Percentiles rank a stretch among this genome's conserved stretches.
These are phyloP conservation scores for Mycena sanguinolenta DNA, from an alignment of 768 basidiomycete species.

Conservation along the genomic window DNA sequence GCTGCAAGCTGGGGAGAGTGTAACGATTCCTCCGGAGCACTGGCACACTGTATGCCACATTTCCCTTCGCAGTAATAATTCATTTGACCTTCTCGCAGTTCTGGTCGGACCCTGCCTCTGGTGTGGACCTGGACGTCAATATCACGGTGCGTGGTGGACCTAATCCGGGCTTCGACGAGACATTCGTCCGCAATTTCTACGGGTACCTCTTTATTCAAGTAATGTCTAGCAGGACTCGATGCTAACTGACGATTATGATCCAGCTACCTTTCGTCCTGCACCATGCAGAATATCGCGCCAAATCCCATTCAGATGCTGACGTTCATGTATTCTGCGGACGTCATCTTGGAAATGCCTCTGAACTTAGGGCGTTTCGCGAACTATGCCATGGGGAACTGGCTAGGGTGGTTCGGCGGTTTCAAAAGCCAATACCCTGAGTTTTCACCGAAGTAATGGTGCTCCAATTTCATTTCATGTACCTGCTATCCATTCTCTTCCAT, in stretches of 20 bases:
- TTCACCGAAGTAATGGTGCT: constrained; percentile 9
- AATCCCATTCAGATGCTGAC: constrained; percentile 45
- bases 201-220: constrained; percentile 25
- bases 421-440: constrained; percentile 41
- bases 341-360: constrained; percentile 43
- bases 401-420: constrained; percentile 42
- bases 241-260: not conserved
- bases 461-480: not conserved
- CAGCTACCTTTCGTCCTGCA: constrained; percentile 40
- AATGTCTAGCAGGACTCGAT: not conserved
- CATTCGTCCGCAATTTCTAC: constrained; percentile 45
- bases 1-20: constrained; percentile 39
- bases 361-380: constrained; percentile 40
- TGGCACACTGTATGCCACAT: constrained; percentile 39
- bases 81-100: constrained; percentile 28
- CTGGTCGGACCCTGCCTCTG: constrained; percentile 42
- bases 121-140: constrained; percentile 42
- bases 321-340: constrained; percentile 44
- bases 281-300: constrained; percentile 40
- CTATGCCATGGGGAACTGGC: constrained; percentile 41
- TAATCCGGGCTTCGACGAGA: constrained; percentile 45
- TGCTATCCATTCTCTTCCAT: too few relatives aligned
- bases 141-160: constrained; percentile 44
- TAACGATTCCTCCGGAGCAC: constrained; percentile 39
- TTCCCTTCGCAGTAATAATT: not conserved